Percentiles rank a stretch among this genome's conserved stretches.
Conservation (phyloP, 2,329 filamentous ascomycete genomes). For the Apiospora kogelbergensis region DNA sequence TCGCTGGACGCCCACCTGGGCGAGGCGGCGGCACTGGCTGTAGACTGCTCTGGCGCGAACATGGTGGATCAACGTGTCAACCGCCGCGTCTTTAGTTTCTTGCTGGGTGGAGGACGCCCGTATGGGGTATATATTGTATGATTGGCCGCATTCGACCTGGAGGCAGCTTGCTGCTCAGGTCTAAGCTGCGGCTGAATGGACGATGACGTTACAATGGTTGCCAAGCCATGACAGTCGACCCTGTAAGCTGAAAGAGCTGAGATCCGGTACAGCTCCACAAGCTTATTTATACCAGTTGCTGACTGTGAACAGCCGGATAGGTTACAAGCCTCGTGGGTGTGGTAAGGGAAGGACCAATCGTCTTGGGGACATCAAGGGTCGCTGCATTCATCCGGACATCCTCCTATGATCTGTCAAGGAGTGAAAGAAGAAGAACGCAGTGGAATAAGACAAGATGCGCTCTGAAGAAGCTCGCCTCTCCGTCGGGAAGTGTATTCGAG, state of each 20-base stretch:
- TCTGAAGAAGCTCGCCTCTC: not conserved
- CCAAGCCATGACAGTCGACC: not conserved
- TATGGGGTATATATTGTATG: constrained; percentile 1
- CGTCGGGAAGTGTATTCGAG: not conserved
- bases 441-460: not conserved
- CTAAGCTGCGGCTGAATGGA: not conserved
- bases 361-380: not conserved
- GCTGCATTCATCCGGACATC: not conserved
- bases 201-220: not conserved
- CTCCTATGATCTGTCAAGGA: not conserved
- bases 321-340: not conserved
- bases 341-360: not conserved
- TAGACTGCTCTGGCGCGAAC: not conserved
- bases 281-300: not conserved
- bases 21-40: not conserved
- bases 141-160: not conserved
- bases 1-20: constrained; percentile 3
- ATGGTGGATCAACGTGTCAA: constrained; percentile 3
- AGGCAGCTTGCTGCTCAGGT: not conserved
- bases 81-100: not conserved
- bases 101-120: not conserved
- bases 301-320: not conserved
- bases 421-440: not conserved
- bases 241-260: not conserved
- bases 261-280: not conserved